A percentile compares a stretch with the other conserved stretches of the same genome.
Conservation (phyloP, 2,329 filamentous ascomycete genomes). For the Lasiodiplodia citricola region DNA sequence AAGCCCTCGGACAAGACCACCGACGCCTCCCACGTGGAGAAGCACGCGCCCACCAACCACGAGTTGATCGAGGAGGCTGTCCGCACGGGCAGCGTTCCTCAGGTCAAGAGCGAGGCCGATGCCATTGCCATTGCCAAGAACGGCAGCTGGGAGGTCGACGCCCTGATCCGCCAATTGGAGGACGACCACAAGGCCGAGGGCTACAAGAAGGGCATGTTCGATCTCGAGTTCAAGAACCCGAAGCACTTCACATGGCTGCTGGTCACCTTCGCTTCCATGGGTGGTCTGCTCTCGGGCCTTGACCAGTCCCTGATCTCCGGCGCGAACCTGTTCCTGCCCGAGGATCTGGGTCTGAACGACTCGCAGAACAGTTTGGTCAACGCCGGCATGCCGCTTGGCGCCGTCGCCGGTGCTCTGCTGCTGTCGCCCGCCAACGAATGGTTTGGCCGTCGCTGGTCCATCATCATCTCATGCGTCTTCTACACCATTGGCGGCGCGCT, state of each 20-base stretch:
- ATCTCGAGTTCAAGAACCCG: constrained; percentile 66
- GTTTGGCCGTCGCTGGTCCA: constrained; percentile 70
- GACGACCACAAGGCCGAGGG: constrained; percentile 43
- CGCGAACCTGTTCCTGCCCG: constrained; percentile 70
- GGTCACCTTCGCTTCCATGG: constrained; percentile 76
- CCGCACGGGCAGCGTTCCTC: constrained; percentile 19
- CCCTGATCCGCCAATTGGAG: constrained; percentile 49
- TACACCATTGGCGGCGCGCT: constrained; percentile 74
- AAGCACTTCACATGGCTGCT: constrained; percentile 71
- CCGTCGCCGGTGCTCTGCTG: constrained; percentile 71
- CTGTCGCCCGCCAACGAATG: constrained; percentile 71
- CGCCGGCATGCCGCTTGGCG: constrained; percentile 73
- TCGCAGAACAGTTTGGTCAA: constrained; percentile 70
- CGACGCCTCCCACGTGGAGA: constrained; percentile 25
- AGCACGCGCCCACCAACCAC: constrained; percentile 3
- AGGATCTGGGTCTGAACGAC: constrained; percentile 59
- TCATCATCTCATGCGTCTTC: constrained; percentile 70
- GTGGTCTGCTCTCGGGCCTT: constrained; percentile 72
- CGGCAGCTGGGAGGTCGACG: constrained; percentile 50
- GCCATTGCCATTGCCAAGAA: constrained; percentile 26
- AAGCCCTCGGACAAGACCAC: constrained; percentile 15
- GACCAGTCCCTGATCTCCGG: constrained; percentile 76
- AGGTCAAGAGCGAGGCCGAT: constrained; percentile 16
- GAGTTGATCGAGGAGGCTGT: constrained; percentile 20
- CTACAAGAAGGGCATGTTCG: constrained; percentile 52